Base-by-base conservation (phyloP, 768 basidiomycete species). In the Leccinum pellstonianum region DNA sequence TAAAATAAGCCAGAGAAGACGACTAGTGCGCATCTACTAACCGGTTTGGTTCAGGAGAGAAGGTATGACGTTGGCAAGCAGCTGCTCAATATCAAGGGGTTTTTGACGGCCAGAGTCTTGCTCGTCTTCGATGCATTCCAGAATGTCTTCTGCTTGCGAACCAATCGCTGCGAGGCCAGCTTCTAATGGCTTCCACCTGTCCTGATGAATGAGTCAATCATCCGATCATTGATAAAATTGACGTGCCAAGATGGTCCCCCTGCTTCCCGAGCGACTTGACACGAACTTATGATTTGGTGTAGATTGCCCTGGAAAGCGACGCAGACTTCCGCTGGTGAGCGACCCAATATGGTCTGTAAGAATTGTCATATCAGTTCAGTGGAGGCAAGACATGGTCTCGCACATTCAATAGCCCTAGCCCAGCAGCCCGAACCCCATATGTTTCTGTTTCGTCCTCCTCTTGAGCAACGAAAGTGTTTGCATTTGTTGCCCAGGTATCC, bases 161-260 rank as follows among this genome's bases (percentile, higher is more conserved):
- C 93, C 94, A 27, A 95, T 75, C 3, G 86, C 84, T 7, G 92
- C 91, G 5, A 98, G 80, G 7, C 83, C 83, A 3, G 93, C 88
- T 77, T 99, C 96, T 54, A 98, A 79, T 12, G 87, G 84, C 68
- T 91, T 87, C 97, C 97, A 99, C 93, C 93, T 93, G 23, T 52
- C 12, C 37, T 57, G 17, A 17, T 50, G 58, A 54, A 52, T 61
- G 38, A 68, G 62, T 38, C 35, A 14, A 27, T 15, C 17, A 35
- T 19, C 47, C 9, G 15, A 37, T 53, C 3, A 58, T 4, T 8
- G 12, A 46, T 49, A 15, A 49, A 33, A 7, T 48, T 17, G 27
- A 74, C 80, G 65, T 64, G 84, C 93, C 94, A 95, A 59, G 87
- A 84, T 9, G 73, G 67, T 29, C 80, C 74, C 2, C 88, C 86